phyloP scores from a whole-genome alignment of 345 rosid species.

The Populus tremula region DNA sequence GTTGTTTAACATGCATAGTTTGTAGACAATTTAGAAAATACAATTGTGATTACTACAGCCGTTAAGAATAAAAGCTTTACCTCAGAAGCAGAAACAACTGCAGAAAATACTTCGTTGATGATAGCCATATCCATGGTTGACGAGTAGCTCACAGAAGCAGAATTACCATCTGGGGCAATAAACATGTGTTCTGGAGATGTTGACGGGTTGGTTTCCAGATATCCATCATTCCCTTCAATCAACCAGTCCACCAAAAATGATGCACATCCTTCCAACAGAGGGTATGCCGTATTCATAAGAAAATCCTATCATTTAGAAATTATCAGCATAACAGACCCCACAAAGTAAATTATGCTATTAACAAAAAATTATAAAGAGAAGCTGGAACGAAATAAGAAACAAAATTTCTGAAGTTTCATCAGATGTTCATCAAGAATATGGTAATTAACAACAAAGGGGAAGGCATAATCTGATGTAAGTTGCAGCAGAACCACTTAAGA shows the following conservation, averaged over 20 bases:
- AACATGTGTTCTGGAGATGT: slow-evolving; percentile 94
- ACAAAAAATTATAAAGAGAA: background rate
- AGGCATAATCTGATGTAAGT: background rate
- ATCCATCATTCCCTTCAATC: slow-evolving; percentile 68
- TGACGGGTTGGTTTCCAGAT: slow-evolving; percentile 87
- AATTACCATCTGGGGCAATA: slow-evolving; percentile 67
- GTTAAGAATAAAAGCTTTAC: slow-evolving; percentile 30
- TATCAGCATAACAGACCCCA: background rate
- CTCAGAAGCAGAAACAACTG: slow-evolving; percentile 72
- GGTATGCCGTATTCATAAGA: slow-evolving; percentile 64
- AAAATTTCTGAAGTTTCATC: background rate
- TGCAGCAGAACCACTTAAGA: background rate
- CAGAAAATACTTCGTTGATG: slow-evolving; percentile 69
- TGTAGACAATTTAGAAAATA: background rate
- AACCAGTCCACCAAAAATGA: slow-evolving; percentile 83
- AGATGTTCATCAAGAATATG: background rate
- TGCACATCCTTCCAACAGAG: slow-evolving; percentile 83
- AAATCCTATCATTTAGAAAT: slow-evolving; percentile 48
- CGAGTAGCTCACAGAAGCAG: slow-evolving; percentile 86
- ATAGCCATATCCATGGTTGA: slow-evolving; percentile 93
- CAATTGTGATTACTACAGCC: background rate
- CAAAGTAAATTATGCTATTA: background rate
- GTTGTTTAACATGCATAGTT: background rate
- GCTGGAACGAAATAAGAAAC: background rate
- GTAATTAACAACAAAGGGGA: background rate